Base-by-base conservation (phyloP, 306 rosid species). In the Sindora glabra region DNA sequence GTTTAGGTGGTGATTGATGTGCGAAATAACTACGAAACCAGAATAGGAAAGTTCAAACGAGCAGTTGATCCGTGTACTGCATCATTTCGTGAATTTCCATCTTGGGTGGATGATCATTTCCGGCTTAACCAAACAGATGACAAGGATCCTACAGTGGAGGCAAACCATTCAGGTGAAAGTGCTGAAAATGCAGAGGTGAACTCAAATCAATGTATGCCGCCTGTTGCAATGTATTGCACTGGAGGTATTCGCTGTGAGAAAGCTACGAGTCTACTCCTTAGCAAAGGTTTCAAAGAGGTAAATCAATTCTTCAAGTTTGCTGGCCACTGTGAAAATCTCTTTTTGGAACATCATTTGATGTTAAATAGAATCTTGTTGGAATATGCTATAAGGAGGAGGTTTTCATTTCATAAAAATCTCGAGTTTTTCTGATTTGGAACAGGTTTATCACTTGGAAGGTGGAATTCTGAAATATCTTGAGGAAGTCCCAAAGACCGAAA, bases 201-300 rank as follows among this genome's bases (percentile, higher is more conserved):
- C 71, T 57, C 73, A 16, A 70, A 78, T 56, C 64, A 70, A 45
- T 59, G 64, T 49, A 48, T 78, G 77, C 89, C 90, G 10, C 86
- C 88, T 18, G 86, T 92, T 64, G 98, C 98, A 45, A 92, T 92
- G 98, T 92, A 88, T 78, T 92, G 96, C 80, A 92, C 98, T 0
- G 98, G 96, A 70, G 98, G 96, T 53, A 92, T 92, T 62, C 85
- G 98, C 51, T 92, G 98, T 56, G 98, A 92, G 80, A 92, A 92
- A 82, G 98, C 98, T 62, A 68, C 96, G 36, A 92, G 98, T 74
- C 79, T 79, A 53, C 95, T 92, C 48, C 98, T 92, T 49, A 72
- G 81, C 58, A 74, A 83, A 78, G 98, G 96, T 76, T 92, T 92
- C 56, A 64, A 86, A 74, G 96, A 92, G 96, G 98, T 86, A 59